A percentile compares a stretch with the other conserved stretches of the same genome.
Evolutionary conservation across 176 grass and related monocot genomes (phyloP).

Genomic region (Guadua angustifolia): DNA sequence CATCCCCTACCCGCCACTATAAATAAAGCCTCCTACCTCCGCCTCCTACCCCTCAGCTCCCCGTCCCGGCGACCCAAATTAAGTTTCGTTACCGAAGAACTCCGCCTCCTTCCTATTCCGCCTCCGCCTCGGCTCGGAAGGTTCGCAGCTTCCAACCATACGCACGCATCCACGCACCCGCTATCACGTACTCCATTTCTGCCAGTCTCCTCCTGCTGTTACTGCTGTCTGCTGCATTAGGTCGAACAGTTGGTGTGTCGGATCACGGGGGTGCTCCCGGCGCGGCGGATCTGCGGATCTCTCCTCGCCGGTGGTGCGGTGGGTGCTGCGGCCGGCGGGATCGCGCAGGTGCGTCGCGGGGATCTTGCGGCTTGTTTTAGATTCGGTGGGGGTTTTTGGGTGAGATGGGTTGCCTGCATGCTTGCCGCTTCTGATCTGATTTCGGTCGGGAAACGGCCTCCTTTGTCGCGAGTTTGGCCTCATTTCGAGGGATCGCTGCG

Average conservation of each 20-base stretch:
- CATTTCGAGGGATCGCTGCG: neutral
- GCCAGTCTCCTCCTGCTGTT: neutral
- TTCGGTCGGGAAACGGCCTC: conserved; percentile 8
- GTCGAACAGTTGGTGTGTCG: conserved; percentile 30
- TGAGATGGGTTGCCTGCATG: conserved; percentile 36
- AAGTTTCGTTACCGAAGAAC: neutral
- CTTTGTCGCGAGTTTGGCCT: neutral
- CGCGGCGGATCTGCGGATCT: conserved; percentile 49
- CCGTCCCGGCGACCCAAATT: conserved; percentile 17
- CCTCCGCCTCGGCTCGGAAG: conserved; percentile 37
- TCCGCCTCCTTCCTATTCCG: neutral
- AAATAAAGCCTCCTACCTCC: conserved; percentile 44
- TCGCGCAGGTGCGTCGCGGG: neutral
- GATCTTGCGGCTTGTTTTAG: conserved; percentile 32
- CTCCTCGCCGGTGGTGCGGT: neutral
- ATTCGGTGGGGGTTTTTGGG: conserved; percentile 4
- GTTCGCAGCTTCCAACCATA: conserved; percentile 22
- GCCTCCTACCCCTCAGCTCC: neutral
- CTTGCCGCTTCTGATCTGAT: conserved; percentile 26
- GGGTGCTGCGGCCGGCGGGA: neutral
- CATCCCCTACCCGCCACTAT: conserved; percentile 45
- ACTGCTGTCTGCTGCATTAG: conserved; percentile 34
- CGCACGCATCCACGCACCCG: neutral
- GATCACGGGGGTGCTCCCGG: conserved; percentile 4
- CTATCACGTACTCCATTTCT: neutral